Conservation (phyloP, 1,284 basidiomycete genomes). For the Bjerkandera adusta region DNA sequence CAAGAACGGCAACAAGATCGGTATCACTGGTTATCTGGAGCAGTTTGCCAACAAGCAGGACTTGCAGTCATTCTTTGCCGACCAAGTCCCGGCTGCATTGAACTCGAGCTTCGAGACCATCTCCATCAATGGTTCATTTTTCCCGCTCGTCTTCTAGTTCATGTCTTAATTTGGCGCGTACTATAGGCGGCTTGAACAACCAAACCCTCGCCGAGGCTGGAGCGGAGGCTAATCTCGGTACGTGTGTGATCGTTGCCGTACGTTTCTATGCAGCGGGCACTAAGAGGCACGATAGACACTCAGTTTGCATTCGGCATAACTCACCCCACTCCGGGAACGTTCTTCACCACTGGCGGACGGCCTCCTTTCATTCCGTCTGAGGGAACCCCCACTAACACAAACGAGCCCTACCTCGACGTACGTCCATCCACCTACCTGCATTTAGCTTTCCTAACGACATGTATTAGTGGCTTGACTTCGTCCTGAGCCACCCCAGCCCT, state of each 20-base stretch:
- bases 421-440: slow-evolving; percentile 11
- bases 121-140: slow-evolving; percentile 29
- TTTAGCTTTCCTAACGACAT: slow-evolving; percentile 2
- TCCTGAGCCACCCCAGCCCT: slow-evolving; percentile 32
- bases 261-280: neutral
- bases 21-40: slow-evolving; percentile 58
- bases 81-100: slow-evolving; percentile 31
- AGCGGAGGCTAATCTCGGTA: slow-evolving; percentile 61
- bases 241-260: neutral
- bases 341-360: slow-evolving; percentile 59
- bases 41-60: slow-evolving; percentile 55
- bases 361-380: slow-evolving; percentile 59
- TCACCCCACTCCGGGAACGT: slow-evolving; percentile 45
- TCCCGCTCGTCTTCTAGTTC: neutral
- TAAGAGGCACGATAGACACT: slow-evolving; percentile 38
- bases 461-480: slow-evolving; percentile 57
- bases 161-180: slow-evolving; percentile 1
- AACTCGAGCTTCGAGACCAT: slow-evolving; percentile 44
- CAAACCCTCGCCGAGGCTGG: slow-evolving; percentile 57
- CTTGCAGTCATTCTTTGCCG: slow-evolving; percentile 37
- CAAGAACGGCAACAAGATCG: slow-evolving; percentile 47
- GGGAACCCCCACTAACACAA: slow-evolving; percentile 40
- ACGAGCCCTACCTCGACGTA: slow-evolving; percentile 64
- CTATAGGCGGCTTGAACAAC: slow-evolving; percentile 52
- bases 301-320: slow-evolving; percentile 67